Base-by-base conservation (phyloP, 2,329 filamentous ascomycete species). In the Xylaria multiplex region DNA sequence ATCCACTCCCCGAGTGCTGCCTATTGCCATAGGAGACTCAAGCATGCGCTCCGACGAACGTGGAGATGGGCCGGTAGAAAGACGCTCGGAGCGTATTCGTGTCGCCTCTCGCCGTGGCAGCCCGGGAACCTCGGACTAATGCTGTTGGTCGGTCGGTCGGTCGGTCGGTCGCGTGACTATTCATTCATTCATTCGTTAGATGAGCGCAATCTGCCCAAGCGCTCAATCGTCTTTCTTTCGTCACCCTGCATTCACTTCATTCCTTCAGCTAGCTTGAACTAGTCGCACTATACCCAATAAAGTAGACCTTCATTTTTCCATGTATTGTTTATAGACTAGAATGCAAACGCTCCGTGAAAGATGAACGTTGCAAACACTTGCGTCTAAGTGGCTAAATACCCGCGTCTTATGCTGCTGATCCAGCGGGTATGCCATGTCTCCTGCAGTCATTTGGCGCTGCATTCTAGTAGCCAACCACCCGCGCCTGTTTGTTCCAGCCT, bases 221-320 rank as follows among this genome's bases (percentile, higher is more conserved):
- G 24, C 22, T n/a, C 59, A 6, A 22, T 54, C 37, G 24, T 46
- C 43, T 53, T 56, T 32, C 14, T 14, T 45, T 55, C 27, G 27
- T 57, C 50, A n/a, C n/a, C 11, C 37, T 52, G 35, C 43, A 37
- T 46, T 52, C 27, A 40, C 35, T 48, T 37, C 40, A 30, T 16
- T 61, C 49, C 6, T 54, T 61, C n/a, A 54, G 9, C 13, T 14
- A 35, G 27, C 4, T 32, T 50, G 8, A 32, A 32, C 24, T 27
- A 27, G 13, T 42, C 46, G 56, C 56, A 32, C 19, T 49, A 59
- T 59, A 59, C 56, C 56, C 56, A 40, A 50, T 59, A 59, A 45
- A 59, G 32, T 45, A 56, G 37, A 59, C 24, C 43, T 16, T 22
- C 16, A 4, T 7, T 22, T 54, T 16, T 40, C 1, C 5, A 13